These are phyloP conservation scores for Isatis tinctoria DNA, from an alignment of 345 rosid genomes.

Conservation along the genomic window DNA sequence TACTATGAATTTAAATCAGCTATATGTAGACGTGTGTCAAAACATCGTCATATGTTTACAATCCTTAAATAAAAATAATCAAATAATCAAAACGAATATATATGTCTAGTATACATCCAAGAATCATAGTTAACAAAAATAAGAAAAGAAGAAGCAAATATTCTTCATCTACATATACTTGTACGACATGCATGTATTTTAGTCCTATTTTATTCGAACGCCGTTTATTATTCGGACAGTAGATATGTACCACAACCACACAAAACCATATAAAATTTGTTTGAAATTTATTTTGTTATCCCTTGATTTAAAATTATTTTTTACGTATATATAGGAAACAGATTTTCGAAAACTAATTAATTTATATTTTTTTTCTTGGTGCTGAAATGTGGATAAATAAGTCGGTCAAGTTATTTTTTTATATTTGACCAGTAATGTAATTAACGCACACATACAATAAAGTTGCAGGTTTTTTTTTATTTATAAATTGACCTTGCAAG, in stretches of 20 bases:
- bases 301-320: neutral
- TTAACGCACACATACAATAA: neutral
- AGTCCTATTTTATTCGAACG: neutral
- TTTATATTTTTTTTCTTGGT: neutral
- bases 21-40: neutral
- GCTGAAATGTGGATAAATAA: neutral
- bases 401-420: neutral
- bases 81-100: too few species aligned
- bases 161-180: neutral
- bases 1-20: neutral
- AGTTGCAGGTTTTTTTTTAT: neutral
- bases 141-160: neutral
- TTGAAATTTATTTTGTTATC: neutral
- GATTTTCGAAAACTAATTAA: neutral
- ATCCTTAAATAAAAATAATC: too few species aligned
- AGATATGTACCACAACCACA: neutral
- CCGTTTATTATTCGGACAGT: neutral
- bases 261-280: neutral
- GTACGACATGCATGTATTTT: neutral
- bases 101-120: neutral
- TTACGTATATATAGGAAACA: neutral
- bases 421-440: constrained; percentile 6
- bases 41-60: too few species aligned
- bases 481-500: constrained; percentile 21
- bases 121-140: neutral